Base-by-base conservation (phyloP, 2,329 filamentous ascomycete species). In the Thielaviopsis euricoi region DNA sequence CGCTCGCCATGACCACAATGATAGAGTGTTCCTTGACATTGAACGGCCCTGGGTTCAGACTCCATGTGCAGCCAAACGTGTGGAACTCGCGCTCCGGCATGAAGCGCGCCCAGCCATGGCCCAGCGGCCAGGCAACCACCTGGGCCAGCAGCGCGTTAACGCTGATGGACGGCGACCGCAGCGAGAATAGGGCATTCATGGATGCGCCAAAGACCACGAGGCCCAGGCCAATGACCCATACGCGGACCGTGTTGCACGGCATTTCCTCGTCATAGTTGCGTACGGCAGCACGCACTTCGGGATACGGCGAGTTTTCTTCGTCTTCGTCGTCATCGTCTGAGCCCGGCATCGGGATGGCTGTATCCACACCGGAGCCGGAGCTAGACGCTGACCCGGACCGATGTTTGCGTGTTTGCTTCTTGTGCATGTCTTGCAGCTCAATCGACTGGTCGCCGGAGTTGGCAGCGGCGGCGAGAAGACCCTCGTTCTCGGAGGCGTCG, bases 11-110 rank as follows among this genome's bases (percentile, higher is more conserved):
- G 62, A 85, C 79, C 19, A 82, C 79, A 58, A 86, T 84, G 61
- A 86, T 76, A 49, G 80, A 71, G 65, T 86, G 83, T 65, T 86
- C 83, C 67, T 86, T 86, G 66, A 83, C 75, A 64, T 84, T 86
- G 69, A 86, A 86, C 0, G 82, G 82, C 0, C 81, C 81, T 0
- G 82, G 81, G 58, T 85, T 86, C n/a, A 85, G 68, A 22, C 73
- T 75, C 74, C 77, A 82, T 21, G 64, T 70, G 6, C 74, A 58
- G 10, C 81, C 81, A 62, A 82, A 76, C 0, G 74, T 76, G 21
- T 64, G 72, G 57, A 81, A 75, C 40, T 72, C 69, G 60, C 67
- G 71, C 13, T 68, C 66, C 0, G 81, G 80, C 66, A 83, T 70
- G 37, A 78, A 67, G 53, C 68, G 71, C 15, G 80, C 79, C 82